Conservation (phyloP, 805 yeast species). For the Saturnispora saitoi region DNA sequence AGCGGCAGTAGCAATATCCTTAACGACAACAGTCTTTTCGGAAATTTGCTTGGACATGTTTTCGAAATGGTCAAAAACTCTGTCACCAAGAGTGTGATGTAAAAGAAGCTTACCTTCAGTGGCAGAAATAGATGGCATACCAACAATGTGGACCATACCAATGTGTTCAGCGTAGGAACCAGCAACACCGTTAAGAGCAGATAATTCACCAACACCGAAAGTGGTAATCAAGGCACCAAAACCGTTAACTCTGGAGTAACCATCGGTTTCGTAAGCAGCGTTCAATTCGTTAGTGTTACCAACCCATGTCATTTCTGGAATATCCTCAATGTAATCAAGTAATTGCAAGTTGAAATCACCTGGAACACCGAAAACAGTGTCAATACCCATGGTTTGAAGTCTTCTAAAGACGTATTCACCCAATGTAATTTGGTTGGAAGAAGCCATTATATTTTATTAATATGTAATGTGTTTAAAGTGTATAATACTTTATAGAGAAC, state of each 20-base stretch:
- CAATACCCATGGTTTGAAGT: constrained; percentile 60
- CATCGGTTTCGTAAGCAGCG: constrained; percentile 85
- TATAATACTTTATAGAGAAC: background rate
- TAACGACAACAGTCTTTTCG: constrained; percentile 54
- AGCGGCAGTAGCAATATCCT: constrained; percentile 59
- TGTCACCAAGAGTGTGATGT: constrained; percentile 81
- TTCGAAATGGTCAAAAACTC: constrained; percentile 71
- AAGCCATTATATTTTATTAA: background rate
- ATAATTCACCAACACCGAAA: constrained; percentile 85
- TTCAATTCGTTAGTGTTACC: constrained; percentile 88
- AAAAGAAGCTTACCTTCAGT: constrained; percentile 64
- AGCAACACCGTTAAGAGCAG: constrained; percentile 79
- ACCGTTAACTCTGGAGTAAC: constrained; percentile 76
- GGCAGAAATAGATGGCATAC: constrained; percentile 72
- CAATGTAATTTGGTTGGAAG: constrained; percentile 38
- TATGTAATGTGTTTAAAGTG: background rate
- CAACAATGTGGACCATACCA: constrained; percentile 76
- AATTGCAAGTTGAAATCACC: constrained; percentile 74
- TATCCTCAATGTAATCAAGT: constrained; percentile 65
- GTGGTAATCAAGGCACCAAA: constrained; percentile 71
- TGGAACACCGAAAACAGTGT: constrained; percentile 72
- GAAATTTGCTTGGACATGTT: constrained; percentile 71
- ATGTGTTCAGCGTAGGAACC: constrained; percentile 89
- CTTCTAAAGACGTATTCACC: constrained; percentile 77
- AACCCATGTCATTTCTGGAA: constrained; percentile 74